Evolutionary conservation across 2,329 filamentous ascomycete species (phyloP).

Genomic region (Fusarium drepaniforme): DNA sequence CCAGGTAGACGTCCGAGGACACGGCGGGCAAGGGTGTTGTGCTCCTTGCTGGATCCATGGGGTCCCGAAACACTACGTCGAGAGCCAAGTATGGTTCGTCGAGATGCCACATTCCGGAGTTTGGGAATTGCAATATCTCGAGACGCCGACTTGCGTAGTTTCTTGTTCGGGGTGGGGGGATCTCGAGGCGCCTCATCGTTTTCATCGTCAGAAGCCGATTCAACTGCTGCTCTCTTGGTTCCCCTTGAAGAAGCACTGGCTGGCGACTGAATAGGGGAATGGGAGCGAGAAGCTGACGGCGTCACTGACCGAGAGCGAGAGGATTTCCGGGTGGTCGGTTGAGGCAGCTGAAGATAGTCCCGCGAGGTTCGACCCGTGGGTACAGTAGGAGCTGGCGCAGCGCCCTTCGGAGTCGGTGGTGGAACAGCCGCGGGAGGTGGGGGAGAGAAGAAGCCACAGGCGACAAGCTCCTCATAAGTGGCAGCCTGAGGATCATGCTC

Average conservation of each 20-base stretch:
- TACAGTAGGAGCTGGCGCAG: constrained; percentile 36
- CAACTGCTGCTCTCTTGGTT: constrained; percentile 62
- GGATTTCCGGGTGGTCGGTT: constrained; percentile 39
- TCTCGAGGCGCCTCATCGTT: constrained; percentile 35
- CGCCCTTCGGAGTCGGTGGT: constrained; percentile 29
- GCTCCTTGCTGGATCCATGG: constrained; percentile 33
- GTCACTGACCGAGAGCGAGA: constrained; percentile 32
- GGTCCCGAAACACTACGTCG: constrained; percentile 46
- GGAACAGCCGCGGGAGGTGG: constrained; percentile 32
- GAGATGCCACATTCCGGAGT: constrained; percentile 47
- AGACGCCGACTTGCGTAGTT: constrained; percentile 65
- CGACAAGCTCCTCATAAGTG: constrained; percentile 42
- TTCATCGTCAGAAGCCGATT: constrained; percentile 52
- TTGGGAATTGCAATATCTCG: constrained; percentile 55
- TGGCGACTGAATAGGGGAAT: constrained; percentile 48
- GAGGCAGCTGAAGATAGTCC: constrained; percentile 33
- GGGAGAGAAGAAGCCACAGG: constrained; percentile 43
- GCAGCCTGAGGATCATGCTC: constrained; percentile 31
- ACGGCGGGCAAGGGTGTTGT: constrained; percentile 42
- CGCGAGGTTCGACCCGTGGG: constrained; percentile 27
- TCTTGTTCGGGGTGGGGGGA: constrained; percentile 57
- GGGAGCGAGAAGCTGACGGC: constrained; percentile 32
- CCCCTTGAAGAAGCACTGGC: constrained; percentile 57
- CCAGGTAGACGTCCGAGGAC: constrained; percentile 42
- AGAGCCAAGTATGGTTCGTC: constrained; percentile 33